Evolutionary conservation across 2,329 filamentous ascomycete genomes (phyloP).

Genomic region (Xylaria arbuscula): DNA sequence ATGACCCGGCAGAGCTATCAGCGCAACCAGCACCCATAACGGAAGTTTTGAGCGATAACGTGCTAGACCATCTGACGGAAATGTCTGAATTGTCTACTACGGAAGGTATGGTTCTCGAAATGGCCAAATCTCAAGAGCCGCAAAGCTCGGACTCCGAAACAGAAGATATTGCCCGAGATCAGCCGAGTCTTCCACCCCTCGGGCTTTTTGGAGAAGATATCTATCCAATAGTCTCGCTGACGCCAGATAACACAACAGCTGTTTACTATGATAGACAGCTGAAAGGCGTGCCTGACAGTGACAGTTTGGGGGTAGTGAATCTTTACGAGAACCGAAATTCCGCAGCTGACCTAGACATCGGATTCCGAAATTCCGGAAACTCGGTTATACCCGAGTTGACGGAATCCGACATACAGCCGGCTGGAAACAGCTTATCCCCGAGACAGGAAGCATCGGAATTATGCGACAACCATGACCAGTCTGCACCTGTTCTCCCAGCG

Average conservation of each 20-base stretch:
- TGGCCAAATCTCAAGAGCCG: background rate
- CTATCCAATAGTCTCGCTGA: background rate
- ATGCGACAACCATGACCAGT: background rate
- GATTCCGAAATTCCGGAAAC: constrained; percentile 5
- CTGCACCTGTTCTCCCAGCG: background rate
- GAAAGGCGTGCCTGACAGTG: background rate
- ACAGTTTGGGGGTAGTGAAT: constrained; percentile 2
- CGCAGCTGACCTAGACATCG: background rate
- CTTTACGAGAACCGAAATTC: background rate
- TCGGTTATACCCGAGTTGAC: background rate
- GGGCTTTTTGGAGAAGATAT: constrained; percentile 16
- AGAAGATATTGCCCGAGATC: constrained; percentile 22
- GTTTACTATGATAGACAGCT: background rate
- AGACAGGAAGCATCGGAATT: background rate
- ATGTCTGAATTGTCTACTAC: background rate
- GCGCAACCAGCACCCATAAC: background rate
- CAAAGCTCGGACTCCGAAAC: background rate
- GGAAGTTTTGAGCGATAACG: background rate
- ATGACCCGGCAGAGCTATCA: background rate
- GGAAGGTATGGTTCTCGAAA: background rate
- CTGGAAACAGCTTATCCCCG: constrained; percentile 1
- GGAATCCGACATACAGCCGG: background rate
- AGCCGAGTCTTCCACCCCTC: constrained; percentile 10
- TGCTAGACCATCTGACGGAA: background rate
- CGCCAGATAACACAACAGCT: background rate